Base-by-base conservation (phyloP, 371 early-diverging fungal species). In the Mucor saturninus region DNA sequence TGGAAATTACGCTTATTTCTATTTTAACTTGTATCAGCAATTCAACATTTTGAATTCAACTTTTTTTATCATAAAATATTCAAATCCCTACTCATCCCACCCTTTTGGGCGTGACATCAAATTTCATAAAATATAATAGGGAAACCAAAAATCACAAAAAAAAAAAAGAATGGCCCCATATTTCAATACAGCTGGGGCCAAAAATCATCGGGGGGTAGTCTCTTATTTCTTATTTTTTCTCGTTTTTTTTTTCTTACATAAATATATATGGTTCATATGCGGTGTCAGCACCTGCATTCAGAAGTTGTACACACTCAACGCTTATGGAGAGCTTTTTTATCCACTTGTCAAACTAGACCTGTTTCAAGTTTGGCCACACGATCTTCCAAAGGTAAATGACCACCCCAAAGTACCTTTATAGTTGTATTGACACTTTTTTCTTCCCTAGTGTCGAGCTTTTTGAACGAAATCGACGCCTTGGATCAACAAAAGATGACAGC, bases 271-370 rank as follows among this genome's bases (percentile, higher is more conserved):
- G 70, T 64, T 56, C 72, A 69, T 62, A 69, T 63, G 70, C 72
- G 65, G 67, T 77, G 77, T 57, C 71, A 66, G 28, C 71, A 68
- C 42, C 62, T 76, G 69, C 76, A 76, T 54, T 74, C 74, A 45
- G 55, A 56, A n/a, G 59, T 68, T 30, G 57, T 58, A 43, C 70
- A 67, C 45, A 54, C 61, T 54, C 65, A 67, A n/a, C 71, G 58
- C 9, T 38, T 77, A 52, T 71, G 74, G 72, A 69, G 58, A 54
- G 35, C 57, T 29, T 49, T 72, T 38, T 38, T 70, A 43, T 29
- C 62, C 21, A 30, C 62, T 31, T 65, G 68, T 61, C 64, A 69
- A 35, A 48, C 56, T 28, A 69, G 65, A 62, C 51, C 40, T 13
- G 62, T 61, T 8, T 53, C 65, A 35, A 45, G 39, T 21, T 29